Base-by-base conservation (phyloP, 75 land plant genomes). In the Selaginella tamariscina region DNA sequence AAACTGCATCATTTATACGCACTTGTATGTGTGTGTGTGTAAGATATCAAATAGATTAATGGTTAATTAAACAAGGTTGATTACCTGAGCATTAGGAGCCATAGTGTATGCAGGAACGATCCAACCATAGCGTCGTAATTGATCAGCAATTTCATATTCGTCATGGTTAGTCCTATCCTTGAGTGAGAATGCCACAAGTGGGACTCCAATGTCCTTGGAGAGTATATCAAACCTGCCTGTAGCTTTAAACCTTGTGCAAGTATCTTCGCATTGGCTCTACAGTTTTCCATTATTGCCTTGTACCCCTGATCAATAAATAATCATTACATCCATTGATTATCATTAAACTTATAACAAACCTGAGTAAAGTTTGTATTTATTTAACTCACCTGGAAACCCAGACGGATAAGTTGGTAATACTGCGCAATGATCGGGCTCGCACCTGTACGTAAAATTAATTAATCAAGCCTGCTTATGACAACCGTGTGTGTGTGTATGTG, bases 381-480 rank as follows among this genome's bases (percentile, higher is more conserved):
- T 49, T 49, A 13, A 59, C 32, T 63, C 63, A 82, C 85, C 83
- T 80, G 80, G 63, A 70, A 75, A 15, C 82, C 85, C 21, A 83
- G 59, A 1, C 82, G 72, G 5, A 80, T 77, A 56, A 80, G 70
- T 60, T 70, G 83, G 55, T 79, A 79, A 33, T 74, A 79, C 29
- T 79, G 81, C 44, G 80, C 80, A 74, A 83, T 80, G 1, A 83
- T 67, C 22, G 79, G 85, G 33, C 82, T 80, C 21, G 82, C 78
- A 21, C 85, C 85, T 83, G 77, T 64, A 57, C 69, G n/a, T n/a
- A n/a, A n/a, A n/a, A n/a, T n/a, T n/a, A n/a, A n/a, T n/a, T n/a
- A n/a, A n/a, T n/a, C n/a, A n/a, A n/a, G n/a, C n/a, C n/a, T n/a
- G n/a, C n/a, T n/a, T n/a, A n/a, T n/a, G n/a, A n/a, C n/a, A n/a